phyloP scores from a whole-genome alignment of 257 asterid genomes.

The Solanum ahanhuiri region DNA sequence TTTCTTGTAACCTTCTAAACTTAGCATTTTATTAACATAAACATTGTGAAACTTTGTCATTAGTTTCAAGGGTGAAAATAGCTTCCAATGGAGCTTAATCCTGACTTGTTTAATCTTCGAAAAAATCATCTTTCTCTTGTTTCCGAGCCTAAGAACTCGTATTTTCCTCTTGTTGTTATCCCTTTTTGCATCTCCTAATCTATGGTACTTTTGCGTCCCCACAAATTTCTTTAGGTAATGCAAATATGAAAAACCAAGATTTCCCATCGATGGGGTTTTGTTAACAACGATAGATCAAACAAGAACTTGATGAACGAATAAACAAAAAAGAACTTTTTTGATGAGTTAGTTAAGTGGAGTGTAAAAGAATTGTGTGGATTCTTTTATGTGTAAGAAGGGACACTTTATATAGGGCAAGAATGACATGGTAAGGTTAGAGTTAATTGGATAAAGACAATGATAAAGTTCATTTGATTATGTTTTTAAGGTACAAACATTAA shows the following conservation, averaged over 20 bases:
- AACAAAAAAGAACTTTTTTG: background rate
- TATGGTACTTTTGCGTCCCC: conserved; percentile 13
- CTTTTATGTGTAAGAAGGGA: background rate
- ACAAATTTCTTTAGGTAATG: conserved; percentile 10
- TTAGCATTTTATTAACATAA: conserved; percentile 12
- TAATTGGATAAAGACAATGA: background rate
- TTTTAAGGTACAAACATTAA: background rate
- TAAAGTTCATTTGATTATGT: background rate
- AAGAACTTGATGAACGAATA: background rate
- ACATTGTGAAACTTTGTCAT: conserved; percentile 9
- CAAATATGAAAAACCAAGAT: background rate
- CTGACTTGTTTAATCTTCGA: background rate
- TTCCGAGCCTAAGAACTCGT: conserved; percentile 3
- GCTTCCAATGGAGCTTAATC: background rate
- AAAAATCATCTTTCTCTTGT: background rate
- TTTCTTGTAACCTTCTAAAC: conserved; percentile 11
- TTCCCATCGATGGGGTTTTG: background rate
- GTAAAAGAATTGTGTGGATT: background rate
- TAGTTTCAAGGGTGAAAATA: conserved; percentile 5
- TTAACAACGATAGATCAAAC: background rate
- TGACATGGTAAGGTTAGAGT: background rate
- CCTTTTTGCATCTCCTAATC: background rate
- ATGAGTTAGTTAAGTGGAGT: background rate
- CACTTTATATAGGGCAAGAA: background rate
- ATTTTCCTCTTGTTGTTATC: conserved; percentile 1